Conservation (phyloP, 2,329 filamentous ascomycete genomes). For the Cytospora paraplurivora region DNA sequence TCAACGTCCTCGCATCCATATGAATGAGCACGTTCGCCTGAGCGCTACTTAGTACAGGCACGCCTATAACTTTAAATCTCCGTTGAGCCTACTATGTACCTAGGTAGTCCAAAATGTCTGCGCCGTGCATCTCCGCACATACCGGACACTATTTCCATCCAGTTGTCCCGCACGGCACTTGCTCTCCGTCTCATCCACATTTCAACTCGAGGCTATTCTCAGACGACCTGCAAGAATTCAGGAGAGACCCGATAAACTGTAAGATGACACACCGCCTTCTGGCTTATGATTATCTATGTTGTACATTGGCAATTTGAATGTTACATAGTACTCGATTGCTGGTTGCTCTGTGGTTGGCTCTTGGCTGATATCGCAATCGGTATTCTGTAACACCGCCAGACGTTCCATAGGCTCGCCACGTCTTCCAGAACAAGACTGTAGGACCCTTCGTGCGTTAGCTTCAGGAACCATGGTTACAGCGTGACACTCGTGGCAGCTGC, state of each 20-base stretch:
- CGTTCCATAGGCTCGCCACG: background rate
- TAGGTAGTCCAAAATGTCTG: background rate
- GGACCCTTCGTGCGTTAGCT: constrained; percentile 4
- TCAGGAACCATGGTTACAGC: background rate
- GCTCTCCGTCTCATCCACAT: background rate
- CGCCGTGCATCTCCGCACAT: background rate
- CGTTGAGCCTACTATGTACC: background rate
- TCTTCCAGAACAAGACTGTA: background rate
- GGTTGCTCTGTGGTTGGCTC: background rate
- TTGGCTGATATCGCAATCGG: too few species aligned
- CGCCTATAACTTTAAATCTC: background rate
- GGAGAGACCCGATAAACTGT: background rate
- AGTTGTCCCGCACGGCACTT: background rate
- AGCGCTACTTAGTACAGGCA: background rate
- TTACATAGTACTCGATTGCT: background rate
- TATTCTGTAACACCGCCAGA: background rate
- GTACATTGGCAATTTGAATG: background rate
- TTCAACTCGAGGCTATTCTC: background rate
- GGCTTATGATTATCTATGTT: too few species aligned
- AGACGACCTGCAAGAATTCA: background rate
- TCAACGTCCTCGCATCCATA: background rate
- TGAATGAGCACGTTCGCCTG: background rate
- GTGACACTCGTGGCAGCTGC: background rate
- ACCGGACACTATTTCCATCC: background rate
- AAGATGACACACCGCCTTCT: background rate